phyloP scores from a whole-genome alignment of 2,329 filamentous ascomycete species.

The Elsinoe arachidis region DNA sequence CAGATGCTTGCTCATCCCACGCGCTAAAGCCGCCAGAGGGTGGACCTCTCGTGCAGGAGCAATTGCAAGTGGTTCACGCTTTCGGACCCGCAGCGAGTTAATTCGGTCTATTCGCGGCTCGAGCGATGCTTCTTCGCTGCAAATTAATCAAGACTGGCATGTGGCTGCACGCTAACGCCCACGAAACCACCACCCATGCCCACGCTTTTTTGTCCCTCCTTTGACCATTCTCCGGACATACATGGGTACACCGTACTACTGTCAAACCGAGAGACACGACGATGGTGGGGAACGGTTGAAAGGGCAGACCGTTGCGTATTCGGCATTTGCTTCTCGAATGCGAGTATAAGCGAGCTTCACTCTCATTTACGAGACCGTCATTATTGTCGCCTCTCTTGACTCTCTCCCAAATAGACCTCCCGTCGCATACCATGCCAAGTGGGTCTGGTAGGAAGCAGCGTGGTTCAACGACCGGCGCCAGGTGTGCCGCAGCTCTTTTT shows the following conservation, averaged over 20 bases:
- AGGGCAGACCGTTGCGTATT: background rate
- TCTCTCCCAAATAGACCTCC: background rate
- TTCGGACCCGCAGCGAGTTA: slow-evolving; percentile 4
- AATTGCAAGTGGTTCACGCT: slow-evolving; percentile 4
- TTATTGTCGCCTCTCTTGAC: background rate
- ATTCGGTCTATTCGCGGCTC: slow-evolving; percentile 7
- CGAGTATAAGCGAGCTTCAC: background rate
- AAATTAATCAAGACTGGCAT: slow-evolving; percentile 10
- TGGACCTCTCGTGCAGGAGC: background rate
- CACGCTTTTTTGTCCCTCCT: background rate
- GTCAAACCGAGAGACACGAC: background rate
- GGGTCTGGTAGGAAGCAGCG: background rate
- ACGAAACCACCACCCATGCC: slow-evolving; percentile 9
- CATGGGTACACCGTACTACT: background rate
- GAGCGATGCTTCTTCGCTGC: slow-evolving; percentile 4
- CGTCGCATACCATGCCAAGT: background rate
- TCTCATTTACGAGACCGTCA: background rate
- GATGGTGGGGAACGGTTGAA: background rate
- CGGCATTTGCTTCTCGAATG: background rate
- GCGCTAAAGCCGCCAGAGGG: background rate
- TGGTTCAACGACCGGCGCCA: background rate
- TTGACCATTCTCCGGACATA: background rate
- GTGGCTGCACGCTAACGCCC: slow-evolving; percentile 9
- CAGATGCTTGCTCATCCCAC: slow-evolving; percentile 8
- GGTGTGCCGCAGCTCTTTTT: background rate